Conservation (phyloP, 345 rosid species). For the Erodium maritimum region DNA sequence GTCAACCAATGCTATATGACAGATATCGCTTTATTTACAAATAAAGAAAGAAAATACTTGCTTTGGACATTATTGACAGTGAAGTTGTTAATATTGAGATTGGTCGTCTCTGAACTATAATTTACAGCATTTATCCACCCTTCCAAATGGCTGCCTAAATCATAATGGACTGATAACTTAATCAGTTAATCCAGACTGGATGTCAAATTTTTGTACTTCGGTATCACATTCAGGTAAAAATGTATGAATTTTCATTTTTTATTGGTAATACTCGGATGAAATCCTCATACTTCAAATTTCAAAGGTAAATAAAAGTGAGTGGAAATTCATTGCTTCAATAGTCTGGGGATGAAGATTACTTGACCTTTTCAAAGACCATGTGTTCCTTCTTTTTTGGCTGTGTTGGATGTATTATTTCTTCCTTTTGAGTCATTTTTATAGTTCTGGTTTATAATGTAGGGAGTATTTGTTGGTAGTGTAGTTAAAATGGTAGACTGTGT, state of each 20-base stretch:
- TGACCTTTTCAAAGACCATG: not conserved
- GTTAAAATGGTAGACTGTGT: not conserved
- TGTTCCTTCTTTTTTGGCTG: not conserved
- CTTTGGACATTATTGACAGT: slow-evolving; percentile 8
- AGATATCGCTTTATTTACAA: slow-evolving; percentile 14
- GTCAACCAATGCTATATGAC: slow-evolving; percentile 23
- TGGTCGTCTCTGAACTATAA: not conserved
- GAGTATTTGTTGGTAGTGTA: not conserved
- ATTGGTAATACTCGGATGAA: not conserved
- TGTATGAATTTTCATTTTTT: not conserved
- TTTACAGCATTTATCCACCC: not conserved
- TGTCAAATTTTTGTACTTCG: not conserved
- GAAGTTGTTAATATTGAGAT: slow-evolving; percentile 5
- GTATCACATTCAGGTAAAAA: not conserved
- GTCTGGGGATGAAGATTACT: not conserved
- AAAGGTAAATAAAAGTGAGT: no score
- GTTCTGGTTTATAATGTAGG: not conserved
- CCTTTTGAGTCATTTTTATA: not conserved
- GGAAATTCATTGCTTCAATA: no score
- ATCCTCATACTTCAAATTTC: no score
- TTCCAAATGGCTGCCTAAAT: not conserved
- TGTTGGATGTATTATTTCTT: not conserved
- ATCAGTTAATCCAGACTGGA: not conserved
- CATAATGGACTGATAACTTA: not conserved
- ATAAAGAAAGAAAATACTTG: slow-evolving; percentile 12